Conservation (phyloP, 2,329 filamentous ascomycete genomes). For the Colletotrichum sp. region DNA sequence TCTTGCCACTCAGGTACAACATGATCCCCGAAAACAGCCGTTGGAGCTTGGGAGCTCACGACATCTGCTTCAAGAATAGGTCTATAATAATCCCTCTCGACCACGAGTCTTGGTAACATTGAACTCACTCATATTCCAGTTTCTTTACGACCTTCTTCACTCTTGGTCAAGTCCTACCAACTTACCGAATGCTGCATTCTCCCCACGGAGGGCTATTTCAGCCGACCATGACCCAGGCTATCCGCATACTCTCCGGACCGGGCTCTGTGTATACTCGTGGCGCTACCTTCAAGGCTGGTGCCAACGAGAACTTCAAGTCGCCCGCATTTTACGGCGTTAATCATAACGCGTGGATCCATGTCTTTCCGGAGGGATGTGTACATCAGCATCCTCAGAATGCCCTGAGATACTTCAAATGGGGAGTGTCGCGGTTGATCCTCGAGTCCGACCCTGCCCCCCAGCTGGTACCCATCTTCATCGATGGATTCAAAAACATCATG, state of each 20-base stretch:
- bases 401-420: slow-evolving; percentile 99
- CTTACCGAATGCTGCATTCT: slow-evolving; percentile 82
- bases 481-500: slow-evolving; percentile 90
- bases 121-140: slow-evolving; percentile 45
- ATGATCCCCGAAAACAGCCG: slow-evolving; percentile 78
- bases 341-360: slow-evolving; percentile 85
- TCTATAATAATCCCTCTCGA: slow-evolving; percentile 35
- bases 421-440: slow-evolving; percentile 86
- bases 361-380: slow-evolving; percentile 94
- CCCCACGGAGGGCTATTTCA: slow-evolving; percentile 86
- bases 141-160: slow-evolving; percentile 80
- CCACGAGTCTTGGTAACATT: slow-evolving; percentile 4
- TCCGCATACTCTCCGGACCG: slow-evolving; percentile 75
- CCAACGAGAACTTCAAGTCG: slow-evolving; percentile 68
- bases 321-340: slow-evolving; percentile 75
- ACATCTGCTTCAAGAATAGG: slow-evolving; percentile 93
- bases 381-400: slow-evolving; percentile 82
- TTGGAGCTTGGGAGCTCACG: slow-evolving; percentile 91
- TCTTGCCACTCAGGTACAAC: slow-evolving; percentile 76
- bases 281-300: slow-evolving; percentile 55
- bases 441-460: slow-evolving; percentile 88
- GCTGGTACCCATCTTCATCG: slow-evolving; percentile 92
- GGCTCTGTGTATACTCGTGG: slow-evolving; percentile 1
- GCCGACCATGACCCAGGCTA: slow-evolving; percentile 83
- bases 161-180: slow-evolving; percentile 88